Conservation (phyloP, 176 grass and related monocot species). For the Miscanthus lutarioriparius region DNA sequence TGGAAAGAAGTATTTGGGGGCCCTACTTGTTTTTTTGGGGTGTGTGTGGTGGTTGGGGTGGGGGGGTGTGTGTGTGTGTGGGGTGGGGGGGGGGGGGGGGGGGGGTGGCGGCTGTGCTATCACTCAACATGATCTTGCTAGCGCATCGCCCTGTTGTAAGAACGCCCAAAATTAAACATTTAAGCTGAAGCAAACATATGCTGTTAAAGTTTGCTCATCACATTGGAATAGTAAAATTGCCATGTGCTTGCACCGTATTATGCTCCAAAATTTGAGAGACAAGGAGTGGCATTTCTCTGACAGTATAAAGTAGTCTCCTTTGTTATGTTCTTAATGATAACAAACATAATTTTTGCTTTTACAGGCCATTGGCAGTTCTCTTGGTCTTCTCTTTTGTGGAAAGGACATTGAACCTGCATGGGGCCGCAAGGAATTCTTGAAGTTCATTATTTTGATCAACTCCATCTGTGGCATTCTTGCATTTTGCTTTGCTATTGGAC, state of each 20-base stretch:
- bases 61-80: too few species aligned
- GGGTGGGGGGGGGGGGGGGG: too few species aligned
- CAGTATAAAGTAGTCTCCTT: not conserved
- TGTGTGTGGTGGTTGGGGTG: too few species aligned
- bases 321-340: not conserved
- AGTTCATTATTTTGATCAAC: conserved; percentile 92
- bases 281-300: too few species aligned
- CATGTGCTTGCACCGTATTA: too few species aligned
- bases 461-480: conserved; percentile 76
- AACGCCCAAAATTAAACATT: too few species aligned
- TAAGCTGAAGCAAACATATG: too few species aligned
- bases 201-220: too few species aligned
- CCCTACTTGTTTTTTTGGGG: too few species aligned
- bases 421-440: conserved; percentile 96
- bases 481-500: conserved; percentile 73
- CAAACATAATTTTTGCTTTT: not conserved
- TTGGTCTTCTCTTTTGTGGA: conserved; percentile 92
- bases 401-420: conserved; percentile 91
- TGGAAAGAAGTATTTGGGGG: not conserved
- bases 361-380: conserved; percentile 82
- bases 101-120: not conserved
- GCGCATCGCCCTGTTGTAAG: too few species aligned
- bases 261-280: too few species aligned
- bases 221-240: too few species aligned
- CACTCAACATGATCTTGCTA: not conserved